Conservation (phyloP, 441 rosid genomes). For the Arabidopsis lyrata region DNA sequence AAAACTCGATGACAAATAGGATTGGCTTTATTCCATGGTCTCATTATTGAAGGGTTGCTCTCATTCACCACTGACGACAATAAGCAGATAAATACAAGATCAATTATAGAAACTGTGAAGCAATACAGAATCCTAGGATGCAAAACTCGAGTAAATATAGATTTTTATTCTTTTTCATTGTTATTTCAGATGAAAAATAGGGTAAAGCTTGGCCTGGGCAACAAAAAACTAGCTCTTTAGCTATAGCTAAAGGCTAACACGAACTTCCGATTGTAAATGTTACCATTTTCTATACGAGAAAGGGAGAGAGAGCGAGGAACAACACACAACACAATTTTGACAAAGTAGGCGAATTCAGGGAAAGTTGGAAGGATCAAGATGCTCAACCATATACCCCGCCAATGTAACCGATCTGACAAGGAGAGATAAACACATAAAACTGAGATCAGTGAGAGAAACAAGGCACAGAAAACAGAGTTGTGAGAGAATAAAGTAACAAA, state of each 20-base stretch:
- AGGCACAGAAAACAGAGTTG: not conserved
- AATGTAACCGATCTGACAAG: constrained; percentile 25
- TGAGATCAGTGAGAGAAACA: constrained; percentile 3
- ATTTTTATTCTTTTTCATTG: not conserved
- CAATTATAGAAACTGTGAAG: not conserved
- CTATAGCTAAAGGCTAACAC: constrained; percentile 15
- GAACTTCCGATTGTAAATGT: constrained; percentile 22
- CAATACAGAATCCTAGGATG: not conserved
- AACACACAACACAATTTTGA: constrained; percentile 39
- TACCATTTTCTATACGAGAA: not conserved
- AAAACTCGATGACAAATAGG: too few species aligned
- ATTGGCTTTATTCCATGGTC: too few species aligned
- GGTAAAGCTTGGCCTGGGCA: constrained; percentile 13
- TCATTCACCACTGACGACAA: too few species aligned
- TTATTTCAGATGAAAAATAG: constrained; percentile 24
- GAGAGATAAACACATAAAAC: constrained; percentile 1
- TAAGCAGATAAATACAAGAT: not conserved
- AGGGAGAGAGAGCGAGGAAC: not conserved
- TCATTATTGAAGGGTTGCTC: too few species aligned
- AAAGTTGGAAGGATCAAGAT: not conserved
- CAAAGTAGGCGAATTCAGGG: constrained; percentile 12
- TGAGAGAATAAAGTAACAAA: not conserved
- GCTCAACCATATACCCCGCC: constrained; percentile 9
- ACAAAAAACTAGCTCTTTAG: constrained; percentile 35
- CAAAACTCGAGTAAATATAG: not conserved